Conservation (phyloP, 2,329 filamentous ascomycete species). For the Tolypocladium pustulatum region DNA sequence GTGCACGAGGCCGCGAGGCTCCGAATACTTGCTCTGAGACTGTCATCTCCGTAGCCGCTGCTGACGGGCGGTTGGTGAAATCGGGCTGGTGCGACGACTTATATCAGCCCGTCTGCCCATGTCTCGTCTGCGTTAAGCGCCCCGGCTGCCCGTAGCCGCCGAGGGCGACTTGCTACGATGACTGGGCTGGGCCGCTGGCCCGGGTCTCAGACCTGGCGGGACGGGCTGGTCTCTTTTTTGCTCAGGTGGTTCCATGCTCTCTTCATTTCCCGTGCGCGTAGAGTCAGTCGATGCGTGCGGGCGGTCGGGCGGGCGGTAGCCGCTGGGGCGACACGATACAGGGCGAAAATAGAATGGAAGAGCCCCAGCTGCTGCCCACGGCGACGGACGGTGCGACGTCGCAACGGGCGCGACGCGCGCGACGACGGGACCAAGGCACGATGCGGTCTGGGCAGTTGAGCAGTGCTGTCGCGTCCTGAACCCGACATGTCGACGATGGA, state of each 20-base stretch:
- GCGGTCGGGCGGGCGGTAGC: not conserved
- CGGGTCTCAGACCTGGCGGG: not conserved
- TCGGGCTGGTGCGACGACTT: not conserved
- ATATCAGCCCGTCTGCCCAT: not conserved
- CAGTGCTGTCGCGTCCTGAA: too few species aligned
- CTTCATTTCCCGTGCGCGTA: too few species aligned
- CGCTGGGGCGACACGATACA: not conserved
- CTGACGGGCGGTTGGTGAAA: not conserved
- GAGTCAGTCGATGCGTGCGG: too few species aligned
- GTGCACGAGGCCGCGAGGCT: not conserved
- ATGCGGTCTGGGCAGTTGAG: too few species aligned
- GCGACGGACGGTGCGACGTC: too few species aligned
- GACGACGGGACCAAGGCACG: not conserved
- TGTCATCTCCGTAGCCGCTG: conserved; percentile 14
- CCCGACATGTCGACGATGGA: too few species aligned
- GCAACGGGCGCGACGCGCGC: not conserved
- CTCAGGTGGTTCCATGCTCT: too few species aligned
- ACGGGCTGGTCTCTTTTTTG: too few species aligned
- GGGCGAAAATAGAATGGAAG: not conserved
- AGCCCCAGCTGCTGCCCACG: too few species aligned
- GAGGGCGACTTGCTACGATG: not conserved
- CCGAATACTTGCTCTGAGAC: too few species aligned
- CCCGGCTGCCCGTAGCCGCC: not conserved
- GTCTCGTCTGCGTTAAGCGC: not conserved
- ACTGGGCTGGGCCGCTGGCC: not conserved